Evolutionary conservation across 2,329 filamentous ascomycete genomes (phyloP), one percentile per base, ranked within the genome.

Genomic region (Daldinia sp.): DNA sequence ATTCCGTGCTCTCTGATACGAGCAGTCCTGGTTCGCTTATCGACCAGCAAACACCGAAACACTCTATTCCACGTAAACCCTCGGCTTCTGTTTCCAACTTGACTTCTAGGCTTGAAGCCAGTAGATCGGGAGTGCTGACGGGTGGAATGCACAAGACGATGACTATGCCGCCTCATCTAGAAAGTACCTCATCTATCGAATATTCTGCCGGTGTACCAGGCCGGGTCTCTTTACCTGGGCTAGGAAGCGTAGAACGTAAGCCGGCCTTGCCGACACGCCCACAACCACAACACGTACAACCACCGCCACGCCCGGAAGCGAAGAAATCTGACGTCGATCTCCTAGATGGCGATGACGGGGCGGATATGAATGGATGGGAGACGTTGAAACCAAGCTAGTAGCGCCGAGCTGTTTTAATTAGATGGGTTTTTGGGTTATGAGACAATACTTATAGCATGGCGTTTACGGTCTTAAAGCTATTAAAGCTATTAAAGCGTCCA

Each of bases 301-400:
- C 72, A 29, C 68, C 72, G 30, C 68, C 71, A 45, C 74, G 73
- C 9, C 73, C 76, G 4, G 73, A 78, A 48, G 55, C 68, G 52
- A 66, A 48, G 60, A 72, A 78, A 62, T 67, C 80, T 41, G 58
- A 27, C 11, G 71, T 85, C 15, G 84, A 85, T 64, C 77, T 84
- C 45, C 71, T 85, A 29, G 75, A 74, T 1, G 80, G 79, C 41
- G 83, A 85, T 43, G 78, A 76, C 17, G 74, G 70, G n/a, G 75
- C 63, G 2, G 82, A 81, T 34, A 77, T 85, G 74, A 80, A 81
- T 10, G 79, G 82, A 19, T 87, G 84, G 84, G 83, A 86, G 70
- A 82, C 84, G 3, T 69, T 87, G 70, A 84, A 84, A 71, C 85
- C 85, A 35, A 76, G 71, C 47, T 76, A 75, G 67, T 71, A 23